Conservation (phyloP, 768 basidiomycete genomes). For the Pleurotus platypus region DNA sequence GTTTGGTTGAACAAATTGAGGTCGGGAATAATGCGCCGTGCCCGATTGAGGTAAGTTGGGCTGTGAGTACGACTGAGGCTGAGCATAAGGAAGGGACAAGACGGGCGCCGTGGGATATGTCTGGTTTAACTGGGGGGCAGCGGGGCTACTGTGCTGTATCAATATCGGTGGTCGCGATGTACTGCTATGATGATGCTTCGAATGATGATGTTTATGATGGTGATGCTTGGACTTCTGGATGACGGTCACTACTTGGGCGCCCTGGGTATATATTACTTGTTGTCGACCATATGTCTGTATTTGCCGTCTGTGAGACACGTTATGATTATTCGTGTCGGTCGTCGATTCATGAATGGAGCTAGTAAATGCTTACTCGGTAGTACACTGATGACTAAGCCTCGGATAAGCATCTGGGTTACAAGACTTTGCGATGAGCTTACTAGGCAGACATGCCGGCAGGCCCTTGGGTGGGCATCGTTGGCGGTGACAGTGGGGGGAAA, state of each 20-base stretch:
- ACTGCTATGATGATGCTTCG: constrained; percentile 5
- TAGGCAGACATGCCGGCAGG: not conserved
- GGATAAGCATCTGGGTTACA: too few relatives aligned
- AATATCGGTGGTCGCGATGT: not conserved
- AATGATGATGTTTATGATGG: not conserved
- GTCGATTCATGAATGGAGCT: too few relatives aligned
- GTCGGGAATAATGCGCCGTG: not conserved
- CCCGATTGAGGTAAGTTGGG: not conserved
- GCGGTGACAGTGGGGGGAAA: not conserved
- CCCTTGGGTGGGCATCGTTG: not conserved
- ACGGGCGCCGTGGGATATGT: not conserved
- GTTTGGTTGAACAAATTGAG: not conserved
- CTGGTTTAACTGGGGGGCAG: not conserved
- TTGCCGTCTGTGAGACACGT: too few relatives aligned
- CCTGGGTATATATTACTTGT: not conserved
- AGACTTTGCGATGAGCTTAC: too few relatives aligned
- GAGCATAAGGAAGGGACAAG: not conserved
- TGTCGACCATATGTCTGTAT: not conserved
- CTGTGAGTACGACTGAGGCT: not conserved
- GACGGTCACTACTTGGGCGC: not conserved
- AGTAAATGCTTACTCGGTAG: too few relatives aligned
- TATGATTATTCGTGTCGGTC: too few relatives aligned
- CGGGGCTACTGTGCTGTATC: not conserved
- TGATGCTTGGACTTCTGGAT: constrained; percentile 1
- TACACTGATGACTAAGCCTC: too few relatives aligned